phyloP scores from a whole-genome alignment of 2,329 filamentous ascomycete species.

The Trichoderma cornu-damae region DNA sequence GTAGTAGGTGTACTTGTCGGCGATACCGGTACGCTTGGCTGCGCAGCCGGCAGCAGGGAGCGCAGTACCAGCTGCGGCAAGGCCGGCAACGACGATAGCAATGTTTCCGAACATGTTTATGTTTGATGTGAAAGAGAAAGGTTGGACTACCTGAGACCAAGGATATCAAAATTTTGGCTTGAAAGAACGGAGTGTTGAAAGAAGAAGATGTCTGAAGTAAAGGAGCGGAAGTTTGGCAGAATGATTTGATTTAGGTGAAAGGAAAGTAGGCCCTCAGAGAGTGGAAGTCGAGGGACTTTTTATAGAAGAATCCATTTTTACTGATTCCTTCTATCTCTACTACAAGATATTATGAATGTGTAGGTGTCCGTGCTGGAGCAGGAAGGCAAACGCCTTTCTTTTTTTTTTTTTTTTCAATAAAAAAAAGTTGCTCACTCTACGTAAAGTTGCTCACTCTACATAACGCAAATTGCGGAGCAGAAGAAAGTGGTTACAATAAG shows the following conservation, averaged over 20 bases:
- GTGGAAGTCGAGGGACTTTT: background rate
- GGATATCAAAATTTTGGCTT: background rate
- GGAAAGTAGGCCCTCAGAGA: background rate
- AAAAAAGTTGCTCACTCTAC: background rate
- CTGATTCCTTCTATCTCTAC: background rate
- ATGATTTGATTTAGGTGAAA: background rate
- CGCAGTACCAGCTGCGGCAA: slow-evolving; percentile 14
- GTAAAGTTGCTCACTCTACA: background rate
- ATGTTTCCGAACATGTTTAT: slow-evolving; percentile 18
- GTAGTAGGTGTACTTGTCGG: slow-evolving; percentile 22
- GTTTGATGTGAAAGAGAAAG: background rate
- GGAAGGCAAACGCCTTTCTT: slow-evolving; percentile 15
- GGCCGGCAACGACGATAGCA: slow-evolving; percentile 2
- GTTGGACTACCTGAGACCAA: background rate
- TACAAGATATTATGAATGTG: background rate
- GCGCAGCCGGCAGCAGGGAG: background rate
- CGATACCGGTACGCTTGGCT: background rate
- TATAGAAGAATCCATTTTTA: background rate
- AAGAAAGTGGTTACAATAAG: background rate
- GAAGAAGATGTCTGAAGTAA: background rate
- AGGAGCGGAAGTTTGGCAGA: background rate
- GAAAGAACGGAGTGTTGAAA: slow-evolving; percentile 2
- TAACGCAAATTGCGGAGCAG: background rate
- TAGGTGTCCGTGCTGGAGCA: background rate
- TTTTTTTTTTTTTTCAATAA: background rate